phyloP scores from a whole-genome alignment of 345 rosid species.

The Populus pruinosa region DNA sequence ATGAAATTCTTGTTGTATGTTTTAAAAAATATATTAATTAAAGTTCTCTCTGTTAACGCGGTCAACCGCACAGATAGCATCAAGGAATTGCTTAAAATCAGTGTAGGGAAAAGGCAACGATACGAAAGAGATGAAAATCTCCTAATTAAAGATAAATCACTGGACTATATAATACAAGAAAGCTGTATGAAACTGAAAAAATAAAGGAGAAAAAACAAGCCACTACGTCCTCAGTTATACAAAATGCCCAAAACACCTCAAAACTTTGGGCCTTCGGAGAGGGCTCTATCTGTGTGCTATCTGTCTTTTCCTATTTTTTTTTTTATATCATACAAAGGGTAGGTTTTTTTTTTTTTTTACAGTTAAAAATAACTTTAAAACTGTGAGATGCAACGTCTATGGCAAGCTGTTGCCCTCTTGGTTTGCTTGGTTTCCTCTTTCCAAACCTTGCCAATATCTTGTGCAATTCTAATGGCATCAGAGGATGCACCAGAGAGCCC shows the following conservation, averaged over 20 bases:
- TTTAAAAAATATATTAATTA: too few relatives aligned
- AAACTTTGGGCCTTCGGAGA: constrained; percentile 56
- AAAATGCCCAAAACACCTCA: constrained; percentile 46
- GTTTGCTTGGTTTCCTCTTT: constrained; percentile 72
- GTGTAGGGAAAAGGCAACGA: not conserved
- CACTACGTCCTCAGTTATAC: constrained; percentile 56
- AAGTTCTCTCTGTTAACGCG: too few relatives aligned
- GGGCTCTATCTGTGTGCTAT: constrained; percentile 40
- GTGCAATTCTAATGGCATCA: constrained; percentile 66
- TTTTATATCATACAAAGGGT: constrained; percentile 7
- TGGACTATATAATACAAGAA: constrained; percentile 11
- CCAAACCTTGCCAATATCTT: constrained; percentile 65
- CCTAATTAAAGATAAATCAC: constrained; percentile 6
- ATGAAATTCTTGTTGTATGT: not conserved
- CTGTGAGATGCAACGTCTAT: constrained; percentile 81
- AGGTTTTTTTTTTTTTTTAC: not conserved
- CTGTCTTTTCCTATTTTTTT: constrained; percentile 8
- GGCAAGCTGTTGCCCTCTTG: constrained; percentile 56
- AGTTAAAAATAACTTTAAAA: constrained; percentile 26
- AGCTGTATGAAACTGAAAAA: constrained; percentile 8
- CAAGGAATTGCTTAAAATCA: not conserved
- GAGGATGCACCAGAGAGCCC: constrained; percentile 79
- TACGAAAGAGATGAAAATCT: not conserved
- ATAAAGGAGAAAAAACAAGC: constrained; percentile 24
- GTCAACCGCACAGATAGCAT: too few relatives aligned